phyloP scores from a whole-genome alignment of 768 basidiomycete species.

The Tulasnella sp. region DNA sequence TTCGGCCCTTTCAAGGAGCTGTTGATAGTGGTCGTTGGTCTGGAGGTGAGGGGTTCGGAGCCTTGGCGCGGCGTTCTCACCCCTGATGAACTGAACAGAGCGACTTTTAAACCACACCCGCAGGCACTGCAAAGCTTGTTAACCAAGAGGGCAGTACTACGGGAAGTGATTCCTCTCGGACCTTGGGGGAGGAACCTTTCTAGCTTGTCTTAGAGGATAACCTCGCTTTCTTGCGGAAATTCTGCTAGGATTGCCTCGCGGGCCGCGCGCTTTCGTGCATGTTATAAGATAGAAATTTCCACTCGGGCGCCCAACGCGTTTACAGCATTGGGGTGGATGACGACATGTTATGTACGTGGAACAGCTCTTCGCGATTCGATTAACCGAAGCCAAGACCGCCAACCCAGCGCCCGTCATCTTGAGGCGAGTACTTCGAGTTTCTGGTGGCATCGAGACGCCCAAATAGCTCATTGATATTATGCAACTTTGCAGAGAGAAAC shows the following conservation, averaged over 20 bases:
- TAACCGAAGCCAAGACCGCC: conserved; percentile 1
- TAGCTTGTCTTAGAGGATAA: neutral
- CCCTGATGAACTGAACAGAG: neutral
- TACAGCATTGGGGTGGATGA: neutral
- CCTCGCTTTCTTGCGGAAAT: neutral
- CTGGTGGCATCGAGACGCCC: neutral
- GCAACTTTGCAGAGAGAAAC: neutral
- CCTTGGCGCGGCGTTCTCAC: conserved; percentile 16
- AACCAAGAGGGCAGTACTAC: neutral
- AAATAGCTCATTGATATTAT: too few relatives aligned
- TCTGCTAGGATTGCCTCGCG: neutral
- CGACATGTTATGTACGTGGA: neutral
- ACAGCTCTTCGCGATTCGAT: neutral
- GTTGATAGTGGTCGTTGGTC: neutral
- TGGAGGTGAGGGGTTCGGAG: conserved; percentile 17
- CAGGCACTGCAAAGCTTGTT: conserved; percentile 18
- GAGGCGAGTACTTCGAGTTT: neutral
- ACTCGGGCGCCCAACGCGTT: neutral
- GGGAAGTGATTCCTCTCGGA: neutral
- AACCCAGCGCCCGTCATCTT: neutral
- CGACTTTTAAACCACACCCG: conserved; percentile 7
- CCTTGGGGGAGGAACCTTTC: neutral
- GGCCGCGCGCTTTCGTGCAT: neutral
- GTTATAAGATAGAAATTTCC: neutral
- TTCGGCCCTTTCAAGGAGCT: neutral